These are phyloP conservation scores for Coleophoma crateriformis DNA, from an alignment of 2,329 filamentous ascomycete genomes.

Conservation along the genomic window DNA sequence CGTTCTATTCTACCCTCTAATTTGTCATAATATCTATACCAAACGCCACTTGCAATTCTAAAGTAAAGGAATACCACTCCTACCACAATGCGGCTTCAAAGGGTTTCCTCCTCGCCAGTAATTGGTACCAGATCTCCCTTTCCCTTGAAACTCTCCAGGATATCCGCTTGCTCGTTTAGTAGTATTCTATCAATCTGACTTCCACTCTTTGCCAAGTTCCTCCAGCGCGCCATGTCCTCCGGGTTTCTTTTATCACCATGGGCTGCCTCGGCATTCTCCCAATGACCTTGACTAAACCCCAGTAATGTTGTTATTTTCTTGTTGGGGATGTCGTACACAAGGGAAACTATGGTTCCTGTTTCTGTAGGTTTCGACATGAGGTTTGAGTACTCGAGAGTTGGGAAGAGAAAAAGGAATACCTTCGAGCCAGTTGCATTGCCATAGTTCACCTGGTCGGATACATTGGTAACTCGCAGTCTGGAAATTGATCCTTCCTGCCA, in stretches of 20 bases:
- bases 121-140: slow-evolving; percentile 41
- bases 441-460: slow-evolving; percentile 49
- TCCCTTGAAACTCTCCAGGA: slow-evolving; percentile 43
- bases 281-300: slow-evolving; percentile 49
- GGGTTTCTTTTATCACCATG: slow-evolving; percentile 50
- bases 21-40: too few relatives aligned
- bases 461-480: slow-evolving; percentile 51
- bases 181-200: slow-evolving; percentile 43
- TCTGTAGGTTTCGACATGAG: slow-evolving; percentile 25
- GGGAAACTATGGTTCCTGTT: slow-evolving; percentile 49
- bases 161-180: slow-evolving; percentile 47
- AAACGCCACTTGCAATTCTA: too few relatives aligned
- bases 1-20: too few relatives aligned
- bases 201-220: slow-evolving; percentile 40
- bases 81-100: slow-evolving; percentile 1
- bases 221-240: slow-evolving; percentile 46
- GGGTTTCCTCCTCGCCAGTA: slow-evolving; percentile 23
- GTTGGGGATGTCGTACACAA: slow-evolving; percentile 48
- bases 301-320: slow-evolving; percentile 45
- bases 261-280: slow-evolving; percentile 43
- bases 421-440: slow-evolving; percentile 57
- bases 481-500: slow-evolving; percentile 48
- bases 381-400: background rate
- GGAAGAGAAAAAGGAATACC: slow-evolving; percentile 1
- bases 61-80: too few relatives aligned